Conservation (phyloP, 306 rosid species). For the Glycine latifolia region DNA sequence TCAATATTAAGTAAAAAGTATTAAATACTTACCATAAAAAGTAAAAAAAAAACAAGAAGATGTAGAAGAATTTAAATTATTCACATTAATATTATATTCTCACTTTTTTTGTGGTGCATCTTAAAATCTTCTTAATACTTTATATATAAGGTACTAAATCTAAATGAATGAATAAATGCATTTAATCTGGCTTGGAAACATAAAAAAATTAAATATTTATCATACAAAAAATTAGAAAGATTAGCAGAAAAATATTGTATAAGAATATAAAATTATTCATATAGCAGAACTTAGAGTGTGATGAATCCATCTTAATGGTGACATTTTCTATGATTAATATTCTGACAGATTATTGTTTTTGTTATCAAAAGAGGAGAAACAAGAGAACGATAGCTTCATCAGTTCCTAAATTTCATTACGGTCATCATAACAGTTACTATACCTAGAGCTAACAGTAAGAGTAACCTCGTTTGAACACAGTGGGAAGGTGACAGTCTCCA, state of each 20-base stretch:
- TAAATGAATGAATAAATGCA: no score
- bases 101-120: not conserved
- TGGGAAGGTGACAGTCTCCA: slow-evolving; percentile 22
- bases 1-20: no score
- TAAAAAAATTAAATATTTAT: no score
- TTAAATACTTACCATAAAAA: no score
- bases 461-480: slow-evolving; percentile 4
- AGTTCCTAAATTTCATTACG: slow-evolving; percentile 6
- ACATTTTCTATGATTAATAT: not conserved
- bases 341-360: slow-evolving; percentile 19
- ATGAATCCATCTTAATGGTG: not conserved
- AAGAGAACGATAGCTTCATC: not conserved
- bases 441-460: not conserved
- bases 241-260: not conserved
- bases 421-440: slow-evolving; percentile 9
- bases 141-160: no score
- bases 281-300: not conserved
- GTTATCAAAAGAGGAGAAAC: slow-evolving; percentile 12
- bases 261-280: not conserved
- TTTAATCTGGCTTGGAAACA: no score
- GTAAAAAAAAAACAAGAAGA: no score
- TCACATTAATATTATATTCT: no score
- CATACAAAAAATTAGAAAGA: no score
- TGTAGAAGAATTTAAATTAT: no score
- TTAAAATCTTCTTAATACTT: no score